These are phyloP conservation scores for Rhizopogon rudus DNA, from an alignment of 768 basidiomycete species.

Conservation along the genomic window DNA sequence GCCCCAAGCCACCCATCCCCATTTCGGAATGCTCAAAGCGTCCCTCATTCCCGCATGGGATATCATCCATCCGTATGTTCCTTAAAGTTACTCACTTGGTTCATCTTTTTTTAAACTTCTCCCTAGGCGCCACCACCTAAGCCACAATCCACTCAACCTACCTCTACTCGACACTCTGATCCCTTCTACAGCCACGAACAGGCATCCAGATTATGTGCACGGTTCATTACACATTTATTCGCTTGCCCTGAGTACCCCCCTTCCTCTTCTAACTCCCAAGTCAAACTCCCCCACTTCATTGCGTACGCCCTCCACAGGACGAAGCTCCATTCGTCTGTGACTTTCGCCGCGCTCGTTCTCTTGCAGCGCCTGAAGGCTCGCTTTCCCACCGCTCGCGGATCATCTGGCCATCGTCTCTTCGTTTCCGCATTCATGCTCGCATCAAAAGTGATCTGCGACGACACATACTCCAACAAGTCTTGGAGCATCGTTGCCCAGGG, in stretches of 20 bases:
- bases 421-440: conserved; percentile 74
- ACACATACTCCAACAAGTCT: conserved; percentile 90
- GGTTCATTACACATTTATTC: conserved; percentile 83
- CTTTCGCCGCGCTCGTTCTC: conserved; percentile 36
- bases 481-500: conserved; percentile 90
- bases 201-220: conserved; percentile 60
- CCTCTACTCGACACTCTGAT: conserved; percentile 13
- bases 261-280: conserved; percentile 21
- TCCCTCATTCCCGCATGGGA: conserved; percentile 20
- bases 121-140: conserved; percentile 21
- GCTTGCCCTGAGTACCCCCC: conserved; percentile 83
- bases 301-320: conserved; percentile 69
- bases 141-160: conserved; percentile 26
- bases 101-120: not conserved
- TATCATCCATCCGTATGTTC: conserved; percentile 21
- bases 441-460: conserved; percentile 84
- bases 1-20: conserved; percentile 23
- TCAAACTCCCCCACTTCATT: conserved; percentile 52
- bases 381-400: conserved; percentile 73
- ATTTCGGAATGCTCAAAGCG: conserved; percentile 20
- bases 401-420: conserved; percentile 67
- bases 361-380: conserved; percentile 63
- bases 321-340: conserved; percentile 51
- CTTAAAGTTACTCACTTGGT: not conserved
- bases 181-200: conserved; percentile 60